These are phyloP conservation scores for Scheffersomyces coipomensis DNA, from an alignment of 805 yeast genomes.

Conservation along the genomic window DNA sequence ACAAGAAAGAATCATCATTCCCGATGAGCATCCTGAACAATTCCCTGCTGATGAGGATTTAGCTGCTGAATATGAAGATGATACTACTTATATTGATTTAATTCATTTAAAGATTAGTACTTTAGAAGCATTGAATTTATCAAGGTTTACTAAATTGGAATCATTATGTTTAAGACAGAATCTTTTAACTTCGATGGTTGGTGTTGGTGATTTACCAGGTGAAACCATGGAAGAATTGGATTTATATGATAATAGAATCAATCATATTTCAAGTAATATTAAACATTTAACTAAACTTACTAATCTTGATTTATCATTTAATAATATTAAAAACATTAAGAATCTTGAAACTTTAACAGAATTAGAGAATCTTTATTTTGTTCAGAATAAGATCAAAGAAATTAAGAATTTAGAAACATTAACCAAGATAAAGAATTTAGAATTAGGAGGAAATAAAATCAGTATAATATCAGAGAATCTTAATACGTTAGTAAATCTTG, in stretches of 20 bases:
- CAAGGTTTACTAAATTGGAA: conserved; percentile 56
- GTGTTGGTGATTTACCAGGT: conserved; percentile 56
- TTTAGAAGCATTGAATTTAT: conserved; percentile 58
- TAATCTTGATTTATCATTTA: conserved; percentile 81
- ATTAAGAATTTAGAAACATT: conserved; percentile 67
- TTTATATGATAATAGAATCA: conserved; percentile 86
- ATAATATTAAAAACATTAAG: conserved; percentile 82
- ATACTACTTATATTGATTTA: conserved; percentile 60
- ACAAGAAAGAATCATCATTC: conserved; percentile 43
- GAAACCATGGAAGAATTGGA: conserved; percentile 74
- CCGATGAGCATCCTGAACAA: conserved; percentile 48
- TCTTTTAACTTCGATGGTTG: conserved; percentile 65
- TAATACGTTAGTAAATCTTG: conserved; percentile 51
- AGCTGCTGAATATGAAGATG: conserved; percentile 54
- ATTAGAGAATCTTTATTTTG: conserved; percentile 73
- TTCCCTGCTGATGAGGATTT: conserved; percentile 71
- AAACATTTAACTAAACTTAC: conserved; percentile 56
- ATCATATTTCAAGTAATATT: conserved; percentile 75
- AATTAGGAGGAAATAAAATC: conserved; percentile 87
- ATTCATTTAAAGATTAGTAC: conserved; percentile 68
- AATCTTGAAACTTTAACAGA: conserved; percentile 63
- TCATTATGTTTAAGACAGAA: conserved; percentile 80
- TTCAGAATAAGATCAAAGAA: conserved; percentile 79
- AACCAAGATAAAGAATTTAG: conserved; percentile 62
- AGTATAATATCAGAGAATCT: conserved; percentile 56